phyloP scores from a whole-genome alignment of 768 basidiomycete species.

The Kwoniella shandongensis region DNA sequence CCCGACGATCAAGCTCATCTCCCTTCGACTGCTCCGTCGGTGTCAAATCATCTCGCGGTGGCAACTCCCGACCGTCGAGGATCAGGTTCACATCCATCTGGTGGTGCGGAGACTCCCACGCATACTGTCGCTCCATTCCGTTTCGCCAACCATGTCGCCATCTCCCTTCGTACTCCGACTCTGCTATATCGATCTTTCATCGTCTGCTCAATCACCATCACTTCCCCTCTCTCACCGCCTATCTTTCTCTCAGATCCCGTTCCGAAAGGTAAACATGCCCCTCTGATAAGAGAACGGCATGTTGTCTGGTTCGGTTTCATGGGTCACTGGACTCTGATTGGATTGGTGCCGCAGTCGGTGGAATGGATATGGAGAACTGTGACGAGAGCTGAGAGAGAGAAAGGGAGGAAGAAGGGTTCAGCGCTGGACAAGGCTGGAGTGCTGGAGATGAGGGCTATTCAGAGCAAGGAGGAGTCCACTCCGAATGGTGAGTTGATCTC shows the following conservation, averaged over 20 bases:
- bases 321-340: constrained; percentile 39
- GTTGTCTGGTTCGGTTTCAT: constrained; percentile 39
- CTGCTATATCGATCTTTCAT: constrained; percentile 83
- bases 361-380: constrained; percentile 37
- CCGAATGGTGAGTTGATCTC: constrained; percentile 18
- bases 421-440: constrained; percentile 36
- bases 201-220: constrained; percentile 77
- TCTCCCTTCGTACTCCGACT: constrained; percentile 87
- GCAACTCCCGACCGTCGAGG: constrained; percentile 6
- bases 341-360: constrained; percentile 21
- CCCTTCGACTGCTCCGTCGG: constrained; percentile 2
- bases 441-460: constrained; percentile 35
- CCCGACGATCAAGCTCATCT: constrained; percentile 9
- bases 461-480: constrained; percentile 33
- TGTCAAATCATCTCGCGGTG: background rate
- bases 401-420: constrained; percentile 34
- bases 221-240: constrained; percentile 38
- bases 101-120: constrained; percentile 19
- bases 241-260: constrained; percentile 31
- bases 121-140: constrained; percentile 55
- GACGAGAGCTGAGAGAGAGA: constrained; percentile 29
- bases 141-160: constrained; percentile 88
- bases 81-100: background rate
- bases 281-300: constrained; percentile 17
- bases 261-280: constrained; percentile 25